Percentiles rank a stretch among this genome's conserved stretches.
These are phyloP conservation scores for Aureobasidium leucospermi DNA, from an alignment of 2,329 filamentous ascomycete genomes.

Conservation along the genomic window DNA sequence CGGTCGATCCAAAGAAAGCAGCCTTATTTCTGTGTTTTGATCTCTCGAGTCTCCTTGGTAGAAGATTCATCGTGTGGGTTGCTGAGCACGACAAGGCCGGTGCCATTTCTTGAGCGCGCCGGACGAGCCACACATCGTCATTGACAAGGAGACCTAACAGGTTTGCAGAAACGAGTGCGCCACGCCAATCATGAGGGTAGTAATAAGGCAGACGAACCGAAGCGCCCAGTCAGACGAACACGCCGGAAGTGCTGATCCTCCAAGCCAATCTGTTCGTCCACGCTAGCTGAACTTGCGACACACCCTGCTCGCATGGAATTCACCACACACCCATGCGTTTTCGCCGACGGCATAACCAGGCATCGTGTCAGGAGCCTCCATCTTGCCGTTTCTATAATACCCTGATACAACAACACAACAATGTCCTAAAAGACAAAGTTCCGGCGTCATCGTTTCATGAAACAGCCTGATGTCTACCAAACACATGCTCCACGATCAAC, in stretches of 20 bases:
- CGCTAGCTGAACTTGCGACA: not conserved
- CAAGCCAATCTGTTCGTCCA: not conserved
- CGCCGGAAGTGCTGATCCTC: not conserved
- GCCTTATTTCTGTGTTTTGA: not conserved
- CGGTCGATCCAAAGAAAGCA: not conserved
- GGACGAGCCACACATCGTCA: constrained; percentile 7
- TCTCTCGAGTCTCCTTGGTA: not conserved
- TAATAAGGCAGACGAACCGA: constrained; percentile 3
- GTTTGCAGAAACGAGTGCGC: constrained; percentile 5
- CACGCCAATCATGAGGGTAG: constrained; percentile 5
- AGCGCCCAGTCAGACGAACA: constrained; percentile 9
- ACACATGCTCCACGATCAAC: constrained; percentile 4
- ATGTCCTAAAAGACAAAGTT: not conserved
- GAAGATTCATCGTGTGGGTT: not conserved
- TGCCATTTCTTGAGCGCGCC: not conserved
- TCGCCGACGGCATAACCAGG: not conserved
- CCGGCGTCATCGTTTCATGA: constrained; percentile 11
- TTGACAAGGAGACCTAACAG: constrained; percentile 2
- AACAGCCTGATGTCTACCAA: constrained; percentile 1
- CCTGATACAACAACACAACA: not conserved
- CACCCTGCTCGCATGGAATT: not conserved
- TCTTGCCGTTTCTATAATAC: not conserved
- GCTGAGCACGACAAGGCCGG: not conserved
- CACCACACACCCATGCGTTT: not conserved
- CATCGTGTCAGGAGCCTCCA: not conserved